phyloP scores from a whole-genome alignment of 2,329 filamentous ascomycete genomes.

The Bipolaris oryzae region DNA sequence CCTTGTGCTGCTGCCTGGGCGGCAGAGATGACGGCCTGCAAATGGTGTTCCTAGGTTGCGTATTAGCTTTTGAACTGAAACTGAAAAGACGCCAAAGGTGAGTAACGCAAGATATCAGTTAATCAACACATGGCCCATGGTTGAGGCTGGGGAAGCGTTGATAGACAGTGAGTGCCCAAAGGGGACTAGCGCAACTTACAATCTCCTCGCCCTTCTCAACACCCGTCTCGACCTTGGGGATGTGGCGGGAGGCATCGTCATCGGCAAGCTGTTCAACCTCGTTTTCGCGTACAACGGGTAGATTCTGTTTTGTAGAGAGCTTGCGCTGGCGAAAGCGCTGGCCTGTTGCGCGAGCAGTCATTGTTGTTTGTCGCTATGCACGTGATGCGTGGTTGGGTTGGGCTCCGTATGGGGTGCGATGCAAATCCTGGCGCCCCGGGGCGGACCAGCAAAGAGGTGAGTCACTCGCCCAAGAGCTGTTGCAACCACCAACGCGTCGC shows the following conservation, averaged over 20 bases:
- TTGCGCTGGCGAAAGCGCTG: constrained; percentile 84
- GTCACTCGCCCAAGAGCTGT: constrained; percentile 26
- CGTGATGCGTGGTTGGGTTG: constrained; percentile 31
- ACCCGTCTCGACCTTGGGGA: constrained; percentile 87
- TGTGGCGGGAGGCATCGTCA: constrained; percentile 80
- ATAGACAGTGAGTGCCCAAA: constrained; percentile 33
- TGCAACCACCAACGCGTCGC: constrained; percentile 34
- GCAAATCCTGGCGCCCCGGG: constrained; percentile 32
- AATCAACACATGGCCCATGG: neutral
- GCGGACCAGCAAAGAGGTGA: constrained; percentile 19
- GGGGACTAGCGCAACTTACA: constrained; percentile 66
- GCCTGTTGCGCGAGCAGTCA: constrained; percentile 47
- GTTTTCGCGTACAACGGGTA: constrained; percentile 85
- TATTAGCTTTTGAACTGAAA: constrained; percentile 22
- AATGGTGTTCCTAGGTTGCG: constrained; percentile 80
- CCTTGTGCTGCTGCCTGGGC: constrained; percentile 61
- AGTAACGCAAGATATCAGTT: constrained; percentile 3
- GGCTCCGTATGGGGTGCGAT: constrained; percentile 12
- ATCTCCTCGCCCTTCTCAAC: constrained; percentile 98
- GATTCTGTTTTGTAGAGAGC: constrained; percentile 86
- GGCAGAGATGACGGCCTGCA: constrained; percentile 80
- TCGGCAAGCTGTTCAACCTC: constrained; percentile 88
- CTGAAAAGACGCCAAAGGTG: constrained; percentile 15
- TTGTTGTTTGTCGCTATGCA: constrained; percentile 35
- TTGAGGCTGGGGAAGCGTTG: constrained; percentile 6